Conservation (phyloP, 2,329 filamentous ascomycete species). For the Calonectria crousiana region DNA sequence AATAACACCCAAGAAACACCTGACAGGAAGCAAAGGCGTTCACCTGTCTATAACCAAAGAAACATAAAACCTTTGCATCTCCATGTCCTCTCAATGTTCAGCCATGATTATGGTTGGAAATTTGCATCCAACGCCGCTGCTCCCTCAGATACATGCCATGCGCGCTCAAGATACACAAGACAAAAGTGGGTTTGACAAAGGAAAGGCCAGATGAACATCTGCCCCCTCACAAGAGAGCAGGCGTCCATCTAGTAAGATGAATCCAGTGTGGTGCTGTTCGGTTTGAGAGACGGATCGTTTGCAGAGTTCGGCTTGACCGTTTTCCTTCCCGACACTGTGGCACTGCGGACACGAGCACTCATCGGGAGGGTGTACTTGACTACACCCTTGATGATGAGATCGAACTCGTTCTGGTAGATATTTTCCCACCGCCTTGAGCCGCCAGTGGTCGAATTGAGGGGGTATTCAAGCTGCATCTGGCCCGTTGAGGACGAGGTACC, state of each 20-base stretch:
- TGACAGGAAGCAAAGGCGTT: slow-evolving; percentile 36
- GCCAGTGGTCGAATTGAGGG: slow-evolving; percentile 89
- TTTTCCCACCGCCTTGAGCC: slow-evolving; percentile 90
- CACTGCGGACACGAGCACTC: slow-evolving; percentile 70
- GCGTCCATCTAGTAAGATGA: slow-evolving; percentile 33
- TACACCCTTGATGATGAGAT: slow-evolving; percentile 91
- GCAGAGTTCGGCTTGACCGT: slow-evolving; percentile 73
- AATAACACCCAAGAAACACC: slow-evolving; percentile 45
- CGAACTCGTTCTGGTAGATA: slow-evolving; percentile 91
- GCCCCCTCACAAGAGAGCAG: slow-evolving; percentile 23
- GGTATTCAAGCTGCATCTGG: slow-evolving; percentile 83
- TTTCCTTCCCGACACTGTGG: slow-evolving; percentile 70
- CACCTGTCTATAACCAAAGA: slow-evolving; percentile 45
- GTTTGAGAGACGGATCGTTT: slow-evolving; percentile 71
- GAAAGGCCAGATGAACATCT: slow-evolving; percentile 39
- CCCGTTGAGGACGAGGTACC: slow-evolving; percentile 79
- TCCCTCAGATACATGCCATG: slow-evolving; percentile 51
- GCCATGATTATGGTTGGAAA: slow-evolving; percentile 46
- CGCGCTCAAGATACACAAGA: slow-evolving; percentile 51
- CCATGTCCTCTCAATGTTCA: slow-evolving; percentile 44
- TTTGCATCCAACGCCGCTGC: slow-evolving; percentile 51
- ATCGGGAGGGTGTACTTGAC: slow-evolving; percentile 82
- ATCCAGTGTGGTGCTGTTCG: slow-evolving; percentile 76
- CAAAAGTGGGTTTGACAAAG: slow-evolving; percentile 39
- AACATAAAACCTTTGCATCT: slow-evolving; percentile 41